Base-by-base conservation (phyloP, 805 yeast species). In the Monosporozyma yasuniensis region DNA sequence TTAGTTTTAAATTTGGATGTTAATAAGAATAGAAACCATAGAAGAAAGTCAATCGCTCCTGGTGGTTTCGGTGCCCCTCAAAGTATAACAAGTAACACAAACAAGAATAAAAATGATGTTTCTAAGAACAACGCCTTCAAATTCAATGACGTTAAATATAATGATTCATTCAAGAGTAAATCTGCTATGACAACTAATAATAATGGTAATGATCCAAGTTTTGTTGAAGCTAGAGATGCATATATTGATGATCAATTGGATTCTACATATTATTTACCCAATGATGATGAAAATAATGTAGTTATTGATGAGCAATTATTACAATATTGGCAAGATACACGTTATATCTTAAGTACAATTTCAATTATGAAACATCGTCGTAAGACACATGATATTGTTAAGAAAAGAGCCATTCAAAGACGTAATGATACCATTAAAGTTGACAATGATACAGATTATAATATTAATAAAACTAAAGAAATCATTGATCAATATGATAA, bases 351-450 rank as follows among this genome's bases (percentile, higher is more conserved):
- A 38, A 55, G 61, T 30, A 57, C 67, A 0, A 50, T 61, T 30
- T 46, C 54, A 5, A 53, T 64, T 14, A 56, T 65, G 60, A 52
- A 54, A 42, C 62, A 61, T 46, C 52, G 66, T 37, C 57, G 63
- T 22, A 51, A 50, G 28, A 61, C 67, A 9, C 57, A 61, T 43
- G 56, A 58, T 8, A 52, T 54, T 10, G 56, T 61, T 5, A 59
- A 56, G 44, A 54, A 45, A 11, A 50, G 56, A 14, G 61, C 59
- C 10, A 50, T 61, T 16, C 35, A 44, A 8, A 53, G 46, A 22
- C 54, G 64, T 30, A 54, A 51, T 34, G 18, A 44, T 6, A 49
- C 52, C 4, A 51, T 51, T 35, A 50, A 54, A 11, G 52, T 58
- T 21, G 50, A 54, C 21, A 49, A 56, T 30, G 54, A 55, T 42